A percentile compares a stretch with the other conserved stretches of the same genome.
Evolutionary conservation across 176 grass and related monocot species (phyloP).

Genomic region (Avena atlantica): DNA sequence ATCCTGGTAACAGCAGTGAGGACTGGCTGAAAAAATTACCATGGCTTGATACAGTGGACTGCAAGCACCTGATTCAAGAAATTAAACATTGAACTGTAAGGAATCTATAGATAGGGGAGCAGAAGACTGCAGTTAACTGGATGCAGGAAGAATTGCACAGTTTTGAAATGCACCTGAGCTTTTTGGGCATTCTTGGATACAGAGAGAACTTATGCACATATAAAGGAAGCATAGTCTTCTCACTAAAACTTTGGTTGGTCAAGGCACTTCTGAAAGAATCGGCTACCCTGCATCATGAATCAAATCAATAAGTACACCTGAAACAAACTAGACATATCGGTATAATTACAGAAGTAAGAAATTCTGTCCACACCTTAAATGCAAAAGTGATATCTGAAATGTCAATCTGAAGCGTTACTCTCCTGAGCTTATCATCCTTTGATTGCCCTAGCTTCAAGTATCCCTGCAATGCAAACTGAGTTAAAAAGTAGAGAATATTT

Average conservation of each 20-base stretch:
- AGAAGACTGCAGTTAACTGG: neutral
- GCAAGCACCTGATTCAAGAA: constrained; percentile 13
- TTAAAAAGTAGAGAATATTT: constrained; percentile 19
- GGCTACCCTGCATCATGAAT: constrained; percentile 61
- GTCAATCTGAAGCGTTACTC: constrained; percentile 77
- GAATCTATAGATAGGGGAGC: neutral
- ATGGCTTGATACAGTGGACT: neutral
- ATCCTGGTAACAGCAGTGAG: constrained; percentile 17
- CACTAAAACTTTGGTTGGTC: constrained; percentile 43
- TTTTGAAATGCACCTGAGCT: constrained; percentile 35
- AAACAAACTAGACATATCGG: constrained; percentile 1
- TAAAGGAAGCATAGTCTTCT: neutral
- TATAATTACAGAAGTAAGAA: constrained; percentile 27
- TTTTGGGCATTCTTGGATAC: neutral
- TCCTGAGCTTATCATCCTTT: constrained; percentile 78
- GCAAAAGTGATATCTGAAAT: constrained; percentile 87
- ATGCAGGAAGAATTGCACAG: constrained; percentile 12
- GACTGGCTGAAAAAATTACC: neutral
- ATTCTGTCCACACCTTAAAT: constrained; percentile 61
- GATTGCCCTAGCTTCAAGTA: constrained; percentile 79
- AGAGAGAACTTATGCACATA: neutral
- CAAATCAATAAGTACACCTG: constrained; percentile 37
- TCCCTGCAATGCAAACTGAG: constrained; percentile 58
- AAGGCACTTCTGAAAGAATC: constrained; percentile 81
- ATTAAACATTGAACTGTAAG: neutral